Evolutionary conservation across 2,329 filamentous ascomycete genomes (phyloP).

Genomic region (Alternaria longipes): DNA sequence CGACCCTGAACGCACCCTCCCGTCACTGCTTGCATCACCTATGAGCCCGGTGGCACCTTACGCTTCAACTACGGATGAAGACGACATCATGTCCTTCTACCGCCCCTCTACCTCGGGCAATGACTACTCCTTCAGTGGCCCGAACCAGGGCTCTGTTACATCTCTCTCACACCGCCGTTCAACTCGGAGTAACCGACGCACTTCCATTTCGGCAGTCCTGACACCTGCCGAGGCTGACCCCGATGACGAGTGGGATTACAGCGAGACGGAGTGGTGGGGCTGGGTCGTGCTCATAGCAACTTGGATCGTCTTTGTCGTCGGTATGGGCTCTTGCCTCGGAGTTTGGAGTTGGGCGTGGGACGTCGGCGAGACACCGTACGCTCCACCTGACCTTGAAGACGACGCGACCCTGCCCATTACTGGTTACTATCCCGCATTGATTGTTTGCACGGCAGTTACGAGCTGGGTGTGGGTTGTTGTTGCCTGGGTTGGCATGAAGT

Average conservation of each 20-base stretch:
- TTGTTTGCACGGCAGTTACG: slow-evolving; percentile 95
- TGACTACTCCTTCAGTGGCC: slow-evolving; percentile 51
- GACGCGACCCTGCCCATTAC: slow-evolving; percentile 94
- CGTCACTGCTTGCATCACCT: slow-evolving; percentile 47
- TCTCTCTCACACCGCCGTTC: slow-evolving; percentile 44
- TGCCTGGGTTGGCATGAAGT: slow-evolving; percentile 99
- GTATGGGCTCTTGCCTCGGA: slow-evolving; percentile 94
- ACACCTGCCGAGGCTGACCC: slow-evolving; percentile 36
- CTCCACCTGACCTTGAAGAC: slow-evolving; percentile 92
- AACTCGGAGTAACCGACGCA: slow-evolving; percentile 37
- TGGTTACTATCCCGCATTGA: slow-evolving; percentile 94
- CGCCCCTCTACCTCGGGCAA: slow-evolving; percentile 51
- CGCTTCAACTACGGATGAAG: slow-evolving; percentile 83
- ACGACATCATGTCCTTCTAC: slow-evolving; percentile 74
- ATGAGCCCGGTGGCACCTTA: slow-evolving; percentile 67
- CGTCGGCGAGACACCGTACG: slow-evolving; percentile 94
- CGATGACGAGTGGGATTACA: slow-evolving; percentile 81
- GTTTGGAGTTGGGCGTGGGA: slow-evolving; percentile 99
- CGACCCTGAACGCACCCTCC: slow-evolving; percentile 38
- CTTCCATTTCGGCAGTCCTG: slow-evolving; percentile 34
- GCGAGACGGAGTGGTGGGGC: slow-evolving; percentile 97
- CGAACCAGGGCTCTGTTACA: slow-evolving; percentile 27
- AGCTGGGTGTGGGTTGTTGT: slow-evolving; percentile 98
- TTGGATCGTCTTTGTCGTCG: slow-evolving; percentile 94
- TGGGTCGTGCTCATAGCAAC: slow-evolving; percentile 92